Base-by-base conservation (phyloP, 2,329 filamentous ascomycete genomes). In the Colletotrichum sojae region DNA sequence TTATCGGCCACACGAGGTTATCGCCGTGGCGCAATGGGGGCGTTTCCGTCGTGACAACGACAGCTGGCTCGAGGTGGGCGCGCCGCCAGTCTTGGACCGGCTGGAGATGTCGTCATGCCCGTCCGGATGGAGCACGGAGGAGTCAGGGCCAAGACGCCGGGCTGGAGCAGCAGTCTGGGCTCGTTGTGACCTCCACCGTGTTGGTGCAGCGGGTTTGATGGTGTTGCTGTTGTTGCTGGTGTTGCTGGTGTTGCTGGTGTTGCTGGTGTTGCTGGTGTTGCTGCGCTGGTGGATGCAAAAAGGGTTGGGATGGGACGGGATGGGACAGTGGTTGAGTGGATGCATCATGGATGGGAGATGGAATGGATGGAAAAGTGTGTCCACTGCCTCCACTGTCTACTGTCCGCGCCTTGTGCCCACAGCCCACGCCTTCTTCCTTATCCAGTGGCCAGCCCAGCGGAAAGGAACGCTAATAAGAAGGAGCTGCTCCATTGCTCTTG, bases 401-500 rank as follows among this genome's bases (percentile, higher is more conserved):
- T 25, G 22, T 25, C 22, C 22, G 5, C 22, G 22, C 22, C 22
- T 25, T 25, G 22, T 36, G 31, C 31, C 31, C 8, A 36, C 10
- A 10, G 31, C 9, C 31, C 31, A 36, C 31, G 31, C 31, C 31
- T 36, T 10, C 31, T 36, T 36, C 31, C 31, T 18, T 49, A 18
- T 18, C 46, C 20, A 20, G 45, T 18, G 45, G 16, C n/a, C 45
- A 18, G 9, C n/a, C 62, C 62, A 52, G 51, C 51, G 55, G 55
- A 27, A 55, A 27, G 62, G 62, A 66, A 66, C 62, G 36, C 65
- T 58, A 64, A 55, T 58, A 64, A 55, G 25, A 49, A 22, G 54
- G 25, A 51, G 43, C 12, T 49, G 39, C 46, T 36, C 25, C 55
- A 25, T 63, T 22, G 16, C 25, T 45, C 48, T 56, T 65, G 53